Percentiles rank a stretch among this genome's conserved stretches.
phyloP scores from a whole-genome alignment of 1,284 basidiomycete species.

The Cystobasidium sp. region DNA sequence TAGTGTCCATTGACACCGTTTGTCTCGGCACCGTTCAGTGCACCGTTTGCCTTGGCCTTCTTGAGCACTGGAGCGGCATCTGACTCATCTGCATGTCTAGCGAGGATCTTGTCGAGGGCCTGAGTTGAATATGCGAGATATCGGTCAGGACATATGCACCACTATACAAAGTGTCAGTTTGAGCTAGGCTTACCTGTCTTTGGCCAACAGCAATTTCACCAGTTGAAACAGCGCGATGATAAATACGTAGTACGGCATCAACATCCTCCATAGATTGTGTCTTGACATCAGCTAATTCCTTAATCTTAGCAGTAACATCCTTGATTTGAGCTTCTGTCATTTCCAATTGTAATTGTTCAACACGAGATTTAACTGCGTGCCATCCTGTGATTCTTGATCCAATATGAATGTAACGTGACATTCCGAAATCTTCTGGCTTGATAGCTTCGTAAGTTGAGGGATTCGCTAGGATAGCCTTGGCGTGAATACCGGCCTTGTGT shows the following conservation, averaged over 20 bases:
- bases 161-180: background rate
- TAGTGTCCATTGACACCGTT: conserved; percentile 41
- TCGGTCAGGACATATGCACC: background rate
- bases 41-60: conserved; percentile 46
- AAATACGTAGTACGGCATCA: conserved; percentile 92
- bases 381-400: conserved; percentile 63
- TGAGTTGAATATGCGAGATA: background rate
- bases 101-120: conserved; percentile 51
- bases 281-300: conserved; percentile 96
- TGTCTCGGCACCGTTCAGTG: conserved; percentile 10
- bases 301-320: conserved; percentile 98
- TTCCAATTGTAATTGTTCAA: conserved; percentile 92
- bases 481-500: conserved; percentile 99
- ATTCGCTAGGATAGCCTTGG: conserved; percentile 99
- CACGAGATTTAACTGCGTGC: conserved; percentile 86
- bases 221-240: conserved; percentile 50
- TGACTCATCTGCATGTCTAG: conserved; percentile 46
- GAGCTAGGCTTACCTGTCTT: conserved; percentile 14
- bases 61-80: conserved; percentile 48
- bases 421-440: conserved; percentile 67
- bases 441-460: conserved; percentile 95
- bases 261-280: conserved; percentile 99
- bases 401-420: conserved; percentile 97
- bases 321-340: conserved; percentile 71
- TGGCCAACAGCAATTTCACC: conserved; percentile 51